Evolutionary conservation across 2,329 filamentous ascomycete species (phyloP).

Genomic region (Aspergillus glaucus): DNA sequence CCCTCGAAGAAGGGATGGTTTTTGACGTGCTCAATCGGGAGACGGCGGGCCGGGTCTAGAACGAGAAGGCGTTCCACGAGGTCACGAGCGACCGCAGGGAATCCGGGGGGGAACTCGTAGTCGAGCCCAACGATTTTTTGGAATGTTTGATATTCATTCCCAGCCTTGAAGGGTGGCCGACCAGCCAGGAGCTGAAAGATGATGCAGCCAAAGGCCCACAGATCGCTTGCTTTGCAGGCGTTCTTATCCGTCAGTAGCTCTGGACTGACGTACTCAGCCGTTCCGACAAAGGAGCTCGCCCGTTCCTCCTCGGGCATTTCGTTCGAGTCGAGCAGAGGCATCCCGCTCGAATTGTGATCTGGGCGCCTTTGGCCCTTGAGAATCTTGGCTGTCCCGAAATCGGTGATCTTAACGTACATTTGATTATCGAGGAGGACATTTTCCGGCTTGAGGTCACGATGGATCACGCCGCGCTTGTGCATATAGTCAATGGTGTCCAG

Average conservation of each 20-base stretch:
- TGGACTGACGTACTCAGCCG: slow-evolving; percentile 95
- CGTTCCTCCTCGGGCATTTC: slow-evolving; percentile 61
- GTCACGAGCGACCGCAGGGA: slow-evolving; percentile 78
- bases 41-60: slow-evolving; percentile 71
- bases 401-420: slow-evolving; percentile 98
- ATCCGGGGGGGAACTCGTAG: slow-evolving; percentile 85
- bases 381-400: slow-evolving; percentile 97
- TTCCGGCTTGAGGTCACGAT: slow-evolving; percentile 93
- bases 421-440: slow-evolving; percentile 92
- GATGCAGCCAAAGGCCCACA: slow-evolving; percentile 98
- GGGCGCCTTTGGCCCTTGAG: slow-evolving; percentile 53
- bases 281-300: slow-evolving; percentile 93
- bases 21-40: slow-evolving; percentile 94
- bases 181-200: slow-evolving; percentile 93
- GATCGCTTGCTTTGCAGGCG: slow-evolving; percentile 92
- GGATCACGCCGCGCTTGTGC: slow-evolving; percentile 92
- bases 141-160: slow-evolving; percentile 93
- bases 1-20: slow-evolving; percentile 94
- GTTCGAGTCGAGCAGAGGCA: slow-evolving; percentile 42
- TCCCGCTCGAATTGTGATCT: slow-evolving; percentile 41
- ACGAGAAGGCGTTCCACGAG: slow-evolving; percentile 86
- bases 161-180: slow-evolving; percentile 93
- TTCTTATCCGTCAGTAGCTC: slow-evolving; percentile 96
- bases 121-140: slow-evolving; percentile 95
- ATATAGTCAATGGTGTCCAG: slow-evolving; percentile 96